Evolutionary conservation across 352 stramenopile species (phyloP).

Genomic region (Phytophthora sansomeana): DNA sequence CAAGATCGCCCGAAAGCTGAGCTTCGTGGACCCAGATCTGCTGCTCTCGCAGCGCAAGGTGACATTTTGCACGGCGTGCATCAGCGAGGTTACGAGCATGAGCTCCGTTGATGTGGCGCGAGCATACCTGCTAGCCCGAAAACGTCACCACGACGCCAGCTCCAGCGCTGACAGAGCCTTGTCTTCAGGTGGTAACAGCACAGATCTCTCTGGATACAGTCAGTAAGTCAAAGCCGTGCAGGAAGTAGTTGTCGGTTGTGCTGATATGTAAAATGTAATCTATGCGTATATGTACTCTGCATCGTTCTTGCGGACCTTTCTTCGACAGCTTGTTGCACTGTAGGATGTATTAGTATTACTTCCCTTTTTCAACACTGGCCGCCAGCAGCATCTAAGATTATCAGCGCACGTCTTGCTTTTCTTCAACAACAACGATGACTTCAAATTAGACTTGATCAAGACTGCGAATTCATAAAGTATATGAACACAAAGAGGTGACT

Average conservation of each 20-base stretch:
- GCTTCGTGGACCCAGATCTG: slow-evolving; percentile 42
- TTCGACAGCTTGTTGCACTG: too few relatives aligned
- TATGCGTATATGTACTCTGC: neutral
- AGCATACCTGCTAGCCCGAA: slow-evolving; percentile 41
- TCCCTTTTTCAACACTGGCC: too few relatives aligned
- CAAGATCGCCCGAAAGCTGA: slow-evolving; percentile 38
- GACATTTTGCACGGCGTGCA: slow-evolving; percentile 39
- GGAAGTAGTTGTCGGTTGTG: neutral
- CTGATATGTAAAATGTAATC: neutral
- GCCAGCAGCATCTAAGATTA: too few relatives aligned
- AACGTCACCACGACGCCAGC: slow-evolving; percentile 19
- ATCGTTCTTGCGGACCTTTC: too few relatives aligned
- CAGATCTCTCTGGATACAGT: slow-evolving; percentile 2
- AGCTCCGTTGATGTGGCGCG: slow-evolving; percentile 31
- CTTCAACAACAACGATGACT: too few relatives aligned
- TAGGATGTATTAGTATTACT: too few relatives aligned
- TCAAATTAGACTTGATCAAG: too few relatives aligned
- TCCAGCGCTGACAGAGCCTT: slow-evolving; percentile 13
- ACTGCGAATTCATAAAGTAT: too few relatives aligned
- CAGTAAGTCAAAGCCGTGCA: neutral
- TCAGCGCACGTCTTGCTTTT: too few relatives aligned
- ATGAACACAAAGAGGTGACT: too few relatives aligned
- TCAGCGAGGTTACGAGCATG: slow-evolving; percentile 31
- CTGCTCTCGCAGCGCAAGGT: slow-evolving; percentile 41
- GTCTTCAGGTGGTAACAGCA: slow-evolving; percentile 17